Conservation (phyloP, 352 stramenopile genomes). For the Phytophthora rubi region DNA sequence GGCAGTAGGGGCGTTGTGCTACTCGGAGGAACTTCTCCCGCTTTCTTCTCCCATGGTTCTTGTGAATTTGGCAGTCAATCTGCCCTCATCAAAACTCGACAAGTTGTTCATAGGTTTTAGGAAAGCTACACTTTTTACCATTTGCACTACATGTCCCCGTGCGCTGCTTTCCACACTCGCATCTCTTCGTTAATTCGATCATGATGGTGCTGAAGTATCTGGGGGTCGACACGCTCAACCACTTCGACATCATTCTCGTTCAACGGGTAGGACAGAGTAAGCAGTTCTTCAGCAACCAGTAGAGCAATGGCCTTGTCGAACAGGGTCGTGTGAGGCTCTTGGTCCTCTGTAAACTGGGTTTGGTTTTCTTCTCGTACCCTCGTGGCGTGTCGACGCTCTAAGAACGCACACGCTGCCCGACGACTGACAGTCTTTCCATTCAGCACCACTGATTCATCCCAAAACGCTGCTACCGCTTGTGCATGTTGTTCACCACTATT, state of each 20-base stretch:
- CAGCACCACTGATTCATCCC: slow-evolving; percentile 49
- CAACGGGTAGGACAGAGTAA: slow-evolving; percentile 19
- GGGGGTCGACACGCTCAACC: slow-evolving; percentile 3
- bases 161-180: slow-evolving; percentile 17
- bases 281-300: slow-evolving; percentile 33
- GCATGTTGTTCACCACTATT: not conserved
- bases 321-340: slow-evolving; percentile 33
- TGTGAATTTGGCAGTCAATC: not conserved
- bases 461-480: slow-evolving; percentile 40
- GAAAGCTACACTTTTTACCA: not conserved
- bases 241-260: not conserved
- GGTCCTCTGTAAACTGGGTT: not conserved
- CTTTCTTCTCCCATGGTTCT: too few relatives aligned
- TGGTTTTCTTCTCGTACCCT: slow-evolving; percentile 28
- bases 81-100: not conserved
- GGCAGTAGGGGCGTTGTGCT: not conserved
- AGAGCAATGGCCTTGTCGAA: slow-evolving; percentile 37
- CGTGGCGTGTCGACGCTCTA: slow-evolving; percentile 47
- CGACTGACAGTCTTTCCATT: slow-evolving; percentile 44
- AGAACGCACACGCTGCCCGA: slow-evolving; percentile 36
- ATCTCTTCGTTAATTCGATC: slow-evolving; percentile 24
- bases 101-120: not conserved
- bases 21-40: too few relatives aligned
- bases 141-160: not conserved
- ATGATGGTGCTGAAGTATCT: slow-evolving; percentile 11